A percentile compares a stretch with the other conserved stretches of the same genome.
These are phyloP conservation scores for Rhodotorula sp. DNA, from an alignment of 1,284 basidiomycete genomes.

Conservation along the genomic window DNA sequence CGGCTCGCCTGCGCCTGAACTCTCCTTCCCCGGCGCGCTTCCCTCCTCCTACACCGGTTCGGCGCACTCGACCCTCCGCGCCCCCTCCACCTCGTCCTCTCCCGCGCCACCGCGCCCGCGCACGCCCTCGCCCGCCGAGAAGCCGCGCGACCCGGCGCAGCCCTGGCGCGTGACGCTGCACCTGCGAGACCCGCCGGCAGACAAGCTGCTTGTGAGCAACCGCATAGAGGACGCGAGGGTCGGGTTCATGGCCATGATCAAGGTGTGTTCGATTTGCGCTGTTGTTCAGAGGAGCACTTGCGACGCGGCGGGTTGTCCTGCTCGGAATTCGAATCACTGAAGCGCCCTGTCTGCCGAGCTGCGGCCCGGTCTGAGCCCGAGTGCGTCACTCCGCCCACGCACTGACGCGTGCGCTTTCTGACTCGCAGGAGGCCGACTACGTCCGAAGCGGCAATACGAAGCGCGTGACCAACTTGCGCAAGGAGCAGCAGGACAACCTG, in stretches of 20 bases:
- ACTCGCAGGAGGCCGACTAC: slow-evolving; percentile 76
- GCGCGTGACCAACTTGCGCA: slow-evolving; percentile 80
- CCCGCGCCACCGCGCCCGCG: not conserved
- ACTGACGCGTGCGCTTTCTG: not conserved
- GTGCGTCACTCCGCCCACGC: not conserved
- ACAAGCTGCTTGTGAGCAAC: slow-evolving; percentile 76
- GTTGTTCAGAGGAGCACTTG: no score
- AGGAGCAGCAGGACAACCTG: slow-evolving; percentile 85
- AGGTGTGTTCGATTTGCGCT: slow-evolving; percentile 49
- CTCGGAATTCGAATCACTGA: no score
- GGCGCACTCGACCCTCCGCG: not conserved
- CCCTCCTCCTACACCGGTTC: not conserved
- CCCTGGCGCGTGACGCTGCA: slow-evolving; percentile 80
- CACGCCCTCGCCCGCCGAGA: not conserved
- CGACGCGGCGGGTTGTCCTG: no score
- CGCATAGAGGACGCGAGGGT: slow-evolving; percentile 76
- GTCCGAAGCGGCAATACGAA: slow-evolving; percentile 92
- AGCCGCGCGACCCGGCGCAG: not conserved
- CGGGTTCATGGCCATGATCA: slow-evolving; percentile 88
- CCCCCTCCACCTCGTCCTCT: not conserved
- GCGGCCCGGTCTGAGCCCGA: no score
- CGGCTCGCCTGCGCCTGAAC: not conserved
- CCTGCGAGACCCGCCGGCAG: slow-evolving; percentile 76
- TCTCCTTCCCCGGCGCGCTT: slow-evolving; percentile 47
- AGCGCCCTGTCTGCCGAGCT: not conserved